A percentile compares a stretch with the other conserved stretches of the same genome.
These are phyloP conservation scores for Cercospora sp. DNA, from an alignment of 2,329 filamentous ascomycete genomes.

Conservation along the genomic window DNA sequence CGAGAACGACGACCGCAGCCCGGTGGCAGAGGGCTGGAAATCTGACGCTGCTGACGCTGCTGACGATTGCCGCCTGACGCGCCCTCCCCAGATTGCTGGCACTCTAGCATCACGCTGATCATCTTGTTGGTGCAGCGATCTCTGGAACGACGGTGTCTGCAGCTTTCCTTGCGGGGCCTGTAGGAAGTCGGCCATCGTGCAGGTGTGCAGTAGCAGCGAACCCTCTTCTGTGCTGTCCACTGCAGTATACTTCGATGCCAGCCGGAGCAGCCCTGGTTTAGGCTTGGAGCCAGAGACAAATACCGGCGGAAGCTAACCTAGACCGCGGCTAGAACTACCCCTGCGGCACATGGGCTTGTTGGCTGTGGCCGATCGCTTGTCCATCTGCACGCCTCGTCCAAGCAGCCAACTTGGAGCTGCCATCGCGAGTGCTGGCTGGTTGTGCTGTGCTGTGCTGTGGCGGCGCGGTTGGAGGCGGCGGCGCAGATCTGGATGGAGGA, in stretches of 20 bases:
- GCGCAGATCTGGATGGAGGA: not conserved
- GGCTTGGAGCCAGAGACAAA: not conserved
- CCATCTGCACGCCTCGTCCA: not conserved
- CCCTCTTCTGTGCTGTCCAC: not conserved
- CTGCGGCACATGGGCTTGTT: not conserved
- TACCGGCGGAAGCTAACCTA: not conserved
- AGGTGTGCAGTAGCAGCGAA: conserved; percentile 4
- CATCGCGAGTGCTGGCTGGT: not conserved
- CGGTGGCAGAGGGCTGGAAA: too few relatives aligned
- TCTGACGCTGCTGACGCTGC: too few relatives aligned
- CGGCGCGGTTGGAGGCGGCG: not conserved
- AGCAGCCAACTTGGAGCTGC: not conserved
- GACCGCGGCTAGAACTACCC: not conserved
- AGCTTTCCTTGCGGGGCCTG: not conserved
- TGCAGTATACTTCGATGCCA: not conserved
- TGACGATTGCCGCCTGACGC: not conserved
- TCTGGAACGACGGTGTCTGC: conserved; percentile 5
- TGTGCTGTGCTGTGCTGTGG: not conserved
- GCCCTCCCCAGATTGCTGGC: not conserved
- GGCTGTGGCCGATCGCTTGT: not conserved
- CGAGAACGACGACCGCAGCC: not conserved
- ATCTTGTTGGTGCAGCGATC: not conserved
- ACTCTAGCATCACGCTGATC: not conserved
- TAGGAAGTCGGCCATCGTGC: not conserved
- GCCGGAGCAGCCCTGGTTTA: not conserved